Percentiles rank a stretch among this genome's conserved stretches.
phyloP scores from a whole-genome alignment of 371 early-diverging fungal species.

The Apophysomyces sp. region DNA sequence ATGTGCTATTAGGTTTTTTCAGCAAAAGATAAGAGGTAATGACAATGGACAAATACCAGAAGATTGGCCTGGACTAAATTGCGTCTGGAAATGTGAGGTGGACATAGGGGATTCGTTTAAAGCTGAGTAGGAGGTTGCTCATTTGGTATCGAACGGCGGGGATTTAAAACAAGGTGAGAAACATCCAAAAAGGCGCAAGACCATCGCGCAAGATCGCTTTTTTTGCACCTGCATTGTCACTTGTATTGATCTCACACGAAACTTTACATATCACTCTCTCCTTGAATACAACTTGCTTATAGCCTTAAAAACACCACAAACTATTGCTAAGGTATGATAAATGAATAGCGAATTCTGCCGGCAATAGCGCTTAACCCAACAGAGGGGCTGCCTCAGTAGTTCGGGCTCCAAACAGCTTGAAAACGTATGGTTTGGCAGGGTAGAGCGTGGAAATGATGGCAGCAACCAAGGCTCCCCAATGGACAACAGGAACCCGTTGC shows the following conservation, averaged over 20 bases:
- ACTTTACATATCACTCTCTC: no score
- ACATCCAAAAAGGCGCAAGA: background rate
- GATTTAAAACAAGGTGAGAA: background rate
- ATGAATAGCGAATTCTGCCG: background rate
- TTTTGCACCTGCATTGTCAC: no score
- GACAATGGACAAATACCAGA: background rate
- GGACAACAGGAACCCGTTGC: constrained; percentile 23
- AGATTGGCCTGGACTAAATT: background rate
- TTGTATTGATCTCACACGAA: no score
- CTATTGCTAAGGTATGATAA: no score
- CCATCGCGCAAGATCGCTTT: no score
- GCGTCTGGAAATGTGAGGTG: background rate
- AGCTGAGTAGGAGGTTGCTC: background rate
- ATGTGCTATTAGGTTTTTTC: background rate
- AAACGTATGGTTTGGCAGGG: constrained; percentile 52
- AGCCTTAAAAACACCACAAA: no score
- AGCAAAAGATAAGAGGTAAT: background rate
- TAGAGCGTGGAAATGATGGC: constrained; percentile 56
- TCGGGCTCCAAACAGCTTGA: constrained; percentile 41
- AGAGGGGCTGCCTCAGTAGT: constrained; percentile 45
- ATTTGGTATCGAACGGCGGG: background rate
- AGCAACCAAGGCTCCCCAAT: constrained; percentile 52
- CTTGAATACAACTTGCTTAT: no score
- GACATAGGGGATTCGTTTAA: background rate
- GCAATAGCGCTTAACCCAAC: constrained; percentile 27